phyloP scores from a whole-genome alignment of 805 yeast genomes.

The Geotrichum ghanense region DNA sequence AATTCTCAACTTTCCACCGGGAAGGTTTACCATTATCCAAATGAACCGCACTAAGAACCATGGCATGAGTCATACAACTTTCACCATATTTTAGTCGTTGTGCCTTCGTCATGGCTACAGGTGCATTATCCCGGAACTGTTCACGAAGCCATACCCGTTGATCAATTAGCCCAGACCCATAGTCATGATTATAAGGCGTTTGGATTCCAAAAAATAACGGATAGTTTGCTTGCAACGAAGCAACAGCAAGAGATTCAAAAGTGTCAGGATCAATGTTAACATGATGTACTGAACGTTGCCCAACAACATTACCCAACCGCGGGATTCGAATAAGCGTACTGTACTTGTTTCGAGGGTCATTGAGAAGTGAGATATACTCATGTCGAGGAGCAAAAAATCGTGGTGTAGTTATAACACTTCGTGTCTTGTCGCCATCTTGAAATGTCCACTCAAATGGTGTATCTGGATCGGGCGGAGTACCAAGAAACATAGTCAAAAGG shows the following conservation, averaged over 20 bases:
- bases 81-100: conserved; percentile 61
- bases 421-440: conserved; percentile 54
- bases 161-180: conserved; percentile 60
- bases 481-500: conserved; percentile 56
- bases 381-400: conserved; percentile 23
- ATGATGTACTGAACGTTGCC: conserved; percentile 60
- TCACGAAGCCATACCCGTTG: conserved; percentile 55
- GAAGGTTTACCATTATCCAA: conserved; percentile 48
- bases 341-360: conserved; percentile 72
- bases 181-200: conserved; percentile 67
- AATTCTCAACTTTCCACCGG: conserved; percentile 65
- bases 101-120: conserved; percentile 43
- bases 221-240: conserved; percentile 58
- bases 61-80: conserved; percentile 82
- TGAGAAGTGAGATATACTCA: conserved; percentile 52
- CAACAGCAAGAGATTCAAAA: conserved; percentile 49
- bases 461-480: conserved; percentile 66
- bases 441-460: conserved; percentile 66
- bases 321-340: conserved; percentile 57
- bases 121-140: conserved; percentile 30
- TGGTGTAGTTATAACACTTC: conserved; percentile 18
- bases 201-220: conserved; percentile 84
- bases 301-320: conserved; percentile 60
- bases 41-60: conserved; percentile 76
- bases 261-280: conserved; percentile 53